Conservation (phyloP, 768 basidiomycete species). For the Chlorophyllum brunneum region DNA sequence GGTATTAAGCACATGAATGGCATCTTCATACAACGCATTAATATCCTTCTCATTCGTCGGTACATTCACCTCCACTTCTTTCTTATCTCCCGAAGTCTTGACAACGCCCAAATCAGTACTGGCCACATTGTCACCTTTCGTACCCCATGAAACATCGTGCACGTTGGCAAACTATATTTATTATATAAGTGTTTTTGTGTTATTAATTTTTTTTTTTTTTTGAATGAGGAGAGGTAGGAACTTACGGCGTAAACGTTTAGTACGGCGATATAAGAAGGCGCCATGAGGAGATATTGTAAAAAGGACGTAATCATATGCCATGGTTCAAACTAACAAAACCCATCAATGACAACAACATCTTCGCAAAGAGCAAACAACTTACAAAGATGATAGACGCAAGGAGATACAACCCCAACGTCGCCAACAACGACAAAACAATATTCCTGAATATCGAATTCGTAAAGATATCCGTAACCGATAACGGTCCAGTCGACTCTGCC, state of each 20-base stretch:
- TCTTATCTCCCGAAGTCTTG: constrained; percentile 57
- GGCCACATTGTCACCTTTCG: constrained; percentile 90
- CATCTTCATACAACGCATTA: constrained; percentile 88
- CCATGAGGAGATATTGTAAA: constrained; percentile 87
- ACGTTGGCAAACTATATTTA: constrained; percentile 73
- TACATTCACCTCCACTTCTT: constrained; percentile 82
- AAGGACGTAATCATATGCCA: constrained; percentile 99
- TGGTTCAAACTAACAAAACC: constrained; percentile 69
- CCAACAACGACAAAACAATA: constrained; percentile 79
- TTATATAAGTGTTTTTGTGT: background rate
- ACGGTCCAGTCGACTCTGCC: constrained; percentile 37
- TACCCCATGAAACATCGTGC: constrained; percentile 94
- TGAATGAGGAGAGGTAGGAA: constrained; percentile 2
- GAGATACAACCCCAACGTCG: constrained; percentile 89
- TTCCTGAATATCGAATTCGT: constrained; percentile 79
- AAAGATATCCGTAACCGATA: constrained; percentile 62
- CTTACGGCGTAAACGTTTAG: constrained; percentile 85
- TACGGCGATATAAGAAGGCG: constrained; percentile 91
- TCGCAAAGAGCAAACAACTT: constrained; percentile 29
- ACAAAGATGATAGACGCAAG: constrained; percentile 82
- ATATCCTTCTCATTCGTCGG: constrained; percentile 89
- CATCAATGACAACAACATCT: background rate
- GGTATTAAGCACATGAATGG: constrained; percentile 72
- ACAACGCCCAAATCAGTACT: constrained; percentile 85
- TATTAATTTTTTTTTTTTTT: too few relatives aligned